Base-by-base conservation (phyloP, 257 asterid genomes). In the Forsythia suspensa region DNA sequence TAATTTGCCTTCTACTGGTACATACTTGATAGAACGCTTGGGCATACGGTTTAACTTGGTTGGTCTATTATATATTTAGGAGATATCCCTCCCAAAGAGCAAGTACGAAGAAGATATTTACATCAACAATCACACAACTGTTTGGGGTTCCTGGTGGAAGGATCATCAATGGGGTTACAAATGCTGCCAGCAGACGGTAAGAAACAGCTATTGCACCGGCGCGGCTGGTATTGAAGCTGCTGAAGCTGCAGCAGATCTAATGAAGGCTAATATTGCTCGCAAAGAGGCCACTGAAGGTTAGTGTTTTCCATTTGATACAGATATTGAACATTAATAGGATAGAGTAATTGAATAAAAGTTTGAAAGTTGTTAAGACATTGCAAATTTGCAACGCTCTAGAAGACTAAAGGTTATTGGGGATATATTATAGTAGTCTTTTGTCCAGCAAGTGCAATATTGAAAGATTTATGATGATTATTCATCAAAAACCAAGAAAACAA, bases 121-220 rank as follows among this genome's bases (percentile, higher is more conserved):
- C 68, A 85, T 76, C 39, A 95, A 95, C 78, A 93, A 93, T 83
- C 99, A 93, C 85, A 88, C 92, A 0, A 87, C 84, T 57, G 97
- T 95, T 38, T 93, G 99, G 98, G 99, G 99, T 63, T 93, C 98
- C 4, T 95, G 97, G 98, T 95, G 98, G 99, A 93, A 77, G 83
- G 97, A 95, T 85, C 92, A 91, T 73, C 98, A 93, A 65, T 95
- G 98, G 99, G 99, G 98, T 51, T 95, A 92, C 82, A 90, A 89
- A 79, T 95, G 99, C 81, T 95, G 99, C 91, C 92, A 89, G 70
- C 96, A 92, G 84, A 92, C 92, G 0, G 90, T 92, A 72, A 81
- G 96, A 65, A 95, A 95, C 90, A 93, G 98, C 82, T 95, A 92
- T 21, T 95, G 99, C 72, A 93, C 97, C 15, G 96, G 98, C 37